These are phyloP conservation scores for Colletotrichum agaves DNA, from an alignment of 2,329 filamentous ascomycete genomes.

Conservation along the genomic window DNA sequence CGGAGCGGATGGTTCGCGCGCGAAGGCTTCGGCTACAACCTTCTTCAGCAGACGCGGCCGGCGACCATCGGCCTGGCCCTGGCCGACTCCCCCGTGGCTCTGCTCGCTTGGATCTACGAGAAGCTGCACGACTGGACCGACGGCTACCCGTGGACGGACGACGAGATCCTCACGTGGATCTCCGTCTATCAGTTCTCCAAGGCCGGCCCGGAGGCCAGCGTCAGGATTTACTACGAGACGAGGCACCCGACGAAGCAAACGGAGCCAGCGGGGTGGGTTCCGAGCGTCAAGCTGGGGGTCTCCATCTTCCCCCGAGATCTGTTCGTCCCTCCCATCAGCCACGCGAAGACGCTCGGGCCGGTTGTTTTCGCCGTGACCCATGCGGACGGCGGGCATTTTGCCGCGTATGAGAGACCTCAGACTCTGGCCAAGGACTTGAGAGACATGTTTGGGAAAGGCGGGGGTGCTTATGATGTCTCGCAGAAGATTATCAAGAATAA, in stretches of 20 bases:
- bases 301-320: constrained; percentile 70
- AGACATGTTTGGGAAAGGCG: constrained; percentile 66
- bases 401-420: constrained; percentile 67
- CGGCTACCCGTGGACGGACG: constrained; percentile 76
- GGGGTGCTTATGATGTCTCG: constrained; percentile 54
- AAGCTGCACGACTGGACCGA: constrained; percentile 84
- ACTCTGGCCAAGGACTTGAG: constrained; percentile 63
- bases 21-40: constrained; percentile 68
- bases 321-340: constrained; percentile 61
- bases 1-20: constrained; percentile 67
- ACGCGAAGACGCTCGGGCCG: constrained; percentile 67
- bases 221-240: constrained; percentile 79
- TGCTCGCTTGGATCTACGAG: constrained; percentile 84
- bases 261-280: constrained; percentile 44
- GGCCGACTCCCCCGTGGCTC: constrained; percentile 74
- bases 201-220: constrained; percentile 74
- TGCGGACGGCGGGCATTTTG: constrained; percentile 68
- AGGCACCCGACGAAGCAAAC: constrained; percentile 50
- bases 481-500: constrained; percentile 33
- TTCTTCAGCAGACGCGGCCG: constrained; percentile 73
- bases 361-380: constrained; percentile 67
- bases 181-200: constrained; percentile 77
- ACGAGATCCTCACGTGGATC: constrained; percentile 81
- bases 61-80: constrained; percentile 78
- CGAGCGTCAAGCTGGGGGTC: constrained; percentile 56